A percentile compares a stretch with the other conserved stretches of the same genome.
These are phyloP conservation scores for Omphalea diandra DNA, from an alignment of 441 rosid species.

Conservation along the genomic window DNA sequence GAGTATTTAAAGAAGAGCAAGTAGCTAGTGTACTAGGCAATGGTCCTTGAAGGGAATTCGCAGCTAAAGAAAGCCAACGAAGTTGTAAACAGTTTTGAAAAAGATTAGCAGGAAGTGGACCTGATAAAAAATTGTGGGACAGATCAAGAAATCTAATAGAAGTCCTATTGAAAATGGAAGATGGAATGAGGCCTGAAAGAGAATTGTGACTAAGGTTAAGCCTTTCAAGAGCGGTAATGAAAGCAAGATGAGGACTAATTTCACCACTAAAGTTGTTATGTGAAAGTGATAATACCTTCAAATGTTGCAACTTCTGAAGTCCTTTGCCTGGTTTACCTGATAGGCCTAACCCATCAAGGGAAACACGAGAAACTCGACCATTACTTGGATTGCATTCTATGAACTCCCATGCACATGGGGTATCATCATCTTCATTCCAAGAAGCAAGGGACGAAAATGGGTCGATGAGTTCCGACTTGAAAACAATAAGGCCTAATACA, in stretches of 20 bases:
- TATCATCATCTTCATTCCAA: slow-evolving; percentile 76
- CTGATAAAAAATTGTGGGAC: slow-evolving; percentile 64
- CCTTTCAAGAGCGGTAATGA: slow-evolving; percentile 40
- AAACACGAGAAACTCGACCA: slow-evolving; percentile 55
- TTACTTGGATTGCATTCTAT: slow-evolving; percentile 58
- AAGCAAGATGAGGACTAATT: slow-evolving; percentile 37
- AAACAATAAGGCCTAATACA: slow-evolving; percentile 77
- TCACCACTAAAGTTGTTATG: slow-evolving; percentile 58
- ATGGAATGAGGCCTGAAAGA: slow-evolving; percentile 62
- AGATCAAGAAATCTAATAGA: slow-evolving; percentile 69
- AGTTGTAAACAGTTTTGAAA: slow-evolving; percentile 49
- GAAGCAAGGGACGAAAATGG: slow-evolving; percentile 61
- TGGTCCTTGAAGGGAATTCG: slow-evolving; percentile 62
- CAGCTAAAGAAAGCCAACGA: slow-evolving; percentile 53
- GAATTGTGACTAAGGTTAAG: slow-evolving; percentile 66
- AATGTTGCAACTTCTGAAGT: slow-evolving; percentile 58
- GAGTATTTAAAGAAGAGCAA: slow-evolving; percentile 58
- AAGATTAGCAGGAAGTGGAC: slow-evolving; percentile 54
- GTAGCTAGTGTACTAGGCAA: slow-evolving; percentile 46
- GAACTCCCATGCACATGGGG: slow-evolving; percentile 87
- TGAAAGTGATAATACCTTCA: slow-evolving; percentile 69
- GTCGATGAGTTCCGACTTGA: slow-evolving; percentile 71
- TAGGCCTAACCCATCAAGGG: slow-evolving; percentile 61
- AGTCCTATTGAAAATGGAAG: slow-evolving; percentile 38
- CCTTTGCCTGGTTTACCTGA: slow-evolving; percentile 79